These are phyloP conservation scores for Mycena crocata DNA, from an alignment of 768 basidiomycete genomes.

Conservation along the genomic window DNA sequence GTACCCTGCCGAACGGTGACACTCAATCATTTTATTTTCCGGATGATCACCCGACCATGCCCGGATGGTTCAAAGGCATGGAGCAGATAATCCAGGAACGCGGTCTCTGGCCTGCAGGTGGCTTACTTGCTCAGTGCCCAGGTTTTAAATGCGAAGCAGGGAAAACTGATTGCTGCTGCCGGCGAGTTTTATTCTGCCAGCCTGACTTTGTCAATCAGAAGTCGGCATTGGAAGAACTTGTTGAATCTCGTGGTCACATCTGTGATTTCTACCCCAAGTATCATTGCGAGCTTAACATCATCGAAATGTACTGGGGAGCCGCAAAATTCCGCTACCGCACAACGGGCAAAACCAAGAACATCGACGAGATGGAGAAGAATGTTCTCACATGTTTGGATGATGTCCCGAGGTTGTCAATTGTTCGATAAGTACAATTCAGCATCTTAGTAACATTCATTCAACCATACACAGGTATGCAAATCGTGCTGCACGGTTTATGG, in stretches of 20 bases:
- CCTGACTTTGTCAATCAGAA: slow-evolving; percentile 39
- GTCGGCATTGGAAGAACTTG: slow-evolving; percentile 42
- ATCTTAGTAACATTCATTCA: not conserved
- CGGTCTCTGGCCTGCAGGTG: slow-evolving; percentile 32
- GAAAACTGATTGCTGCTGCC: slow-evolving; percentile 35
- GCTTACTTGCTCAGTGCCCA: slow-evolving; percentile 39
- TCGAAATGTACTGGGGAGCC: too few species aligned
- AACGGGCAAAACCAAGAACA: not conserved
- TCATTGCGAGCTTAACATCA: too few species aligned
- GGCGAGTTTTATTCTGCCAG: slow-evolving; percentile 34
- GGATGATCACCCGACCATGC: slow-evolving; percentile 42
- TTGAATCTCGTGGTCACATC: slow-evolving; percentile 39
- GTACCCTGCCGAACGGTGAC: slow-evolving; percentile 32
- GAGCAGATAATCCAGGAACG: slow-evolving; percentile 40
- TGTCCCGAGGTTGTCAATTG: not conserved
- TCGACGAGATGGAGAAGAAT: slow-evolving; percentile 13
- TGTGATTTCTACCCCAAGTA: too few species aligned
- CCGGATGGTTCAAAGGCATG: slow-evolving; percentile 53
- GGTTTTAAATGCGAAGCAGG: slow-evolving; percentile 36
- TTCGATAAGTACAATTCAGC: slow-evolving; percentile 1
- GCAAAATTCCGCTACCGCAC: slow-evolving; percentile 40
- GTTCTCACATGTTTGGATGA: slow-evolving; percentile 3
- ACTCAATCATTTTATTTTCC: slow-evolving; percentile 48
- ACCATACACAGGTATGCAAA: slow-evolving; percentile 6
- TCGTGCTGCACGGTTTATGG: slow-evolving; percentile 6